Evolutionary conservation across 768 basidiomycete species (phyloP).

Genomic region (Suillus alpinus): DNA sequence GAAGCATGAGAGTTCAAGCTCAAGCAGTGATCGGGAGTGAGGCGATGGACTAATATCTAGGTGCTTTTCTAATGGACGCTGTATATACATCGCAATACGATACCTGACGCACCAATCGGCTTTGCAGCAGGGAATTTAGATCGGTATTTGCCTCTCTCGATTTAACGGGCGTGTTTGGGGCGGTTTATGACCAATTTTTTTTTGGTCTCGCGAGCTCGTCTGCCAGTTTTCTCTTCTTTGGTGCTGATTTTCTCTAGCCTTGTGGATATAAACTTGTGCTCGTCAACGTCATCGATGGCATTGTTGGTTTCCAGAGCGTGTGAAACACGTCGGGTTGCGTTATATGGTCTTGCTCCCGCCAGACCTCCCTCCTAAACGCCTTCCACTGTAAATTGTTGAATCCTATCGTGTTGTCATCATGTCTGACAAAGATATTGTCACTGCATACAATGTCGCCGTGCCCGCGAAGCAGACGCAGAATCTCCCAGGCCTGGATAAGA

Average conservation of each 20-base stretch:
- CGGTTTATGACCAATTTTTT: too few relatives aligned
- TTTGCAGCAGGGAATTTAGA: not conserved
- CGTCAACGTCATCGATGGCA: conserved; percentile 5
- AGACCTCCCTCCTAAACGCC: not conserved
- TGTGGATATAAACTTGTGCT: too few relatives aligned
- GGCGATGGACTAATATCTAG: not conserved
- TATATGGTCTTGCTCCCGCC: not conserved
- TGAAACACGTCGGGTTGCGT: not conserved
- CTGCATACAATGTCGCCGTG: conserved; percentile 34
- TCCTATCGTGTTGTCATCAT: not conserved
- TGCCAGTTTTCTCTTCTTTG: too few relatives aligned
- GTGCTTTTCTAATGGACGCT: conserved; percentile 9
- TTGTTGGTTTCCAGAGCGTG: not conserved
- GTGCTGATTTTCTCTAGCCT: too few relatives aligned
- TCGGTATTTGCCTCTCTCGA: not conserved
- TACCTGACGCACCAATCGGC: not conserved
- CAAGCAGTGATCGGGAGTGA: conserved; percentile 17
- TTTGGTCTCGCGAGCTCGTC: too few relatives aligned
- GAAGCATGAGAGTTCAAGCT: conserved; percentile 11
- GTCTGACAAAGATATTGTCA: conserved; percentile 25
- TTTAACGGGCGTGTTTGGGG: not conserved
- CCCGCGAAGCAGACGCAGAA: conserved; percentile 43
- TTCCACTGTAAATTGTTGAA: not conserved
- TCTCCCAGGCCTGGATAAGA: conserved; percentile 47
- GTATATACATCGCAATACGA: conserved; percentile 5